Percentiles rank a stretch among this genome's conserved stretches.
Evolutionary conservation across 2,329 filamentous ascomycete genomes (phyloP).

Genomic region (Clonostachys byssicola): DNA sequence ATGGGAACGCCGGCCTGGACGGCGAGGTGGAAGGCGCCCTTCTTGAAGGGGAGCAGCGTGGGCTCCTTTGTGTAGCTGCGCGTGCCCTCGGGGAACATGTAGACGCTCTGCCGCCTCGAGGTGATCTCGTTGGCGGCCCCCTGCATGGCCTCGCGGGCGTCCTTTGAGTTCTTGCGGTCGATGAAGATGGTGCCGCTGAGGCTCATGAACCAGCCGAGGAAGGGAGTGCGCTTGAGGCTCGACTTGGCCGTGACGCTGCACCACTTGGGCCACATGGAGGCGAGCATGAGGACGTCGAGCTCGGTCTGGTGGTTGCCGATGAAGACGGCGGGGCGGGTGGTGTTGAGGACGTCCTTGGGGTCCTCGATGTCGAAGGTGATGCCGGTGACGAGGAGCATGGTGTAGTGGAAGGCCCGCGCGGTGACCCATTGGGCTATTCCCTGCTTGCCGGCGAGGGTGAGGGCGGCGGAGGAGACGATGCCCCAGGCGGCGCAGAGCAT

Average conservation of each 20-base stretch:
- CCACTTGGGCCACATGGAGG: constrained; percentile 82
- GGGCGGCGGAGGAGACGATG: constrained; percentile 65
- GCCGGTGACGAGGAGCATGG: constrained; percentile 72
- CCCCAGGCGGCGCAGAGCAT: constrained; percentile 65
- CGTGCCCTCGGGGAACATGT: constrained; percentile 90
- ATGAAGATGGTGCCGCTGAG: constrained; percentile 92
- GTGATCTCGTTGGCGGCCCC: constrained; percentile 79
- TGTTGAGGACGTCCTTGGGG: constrained; percentile 55
- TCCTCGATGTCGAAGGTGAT: constrained; percentile 75
- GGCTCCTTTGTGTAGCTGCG: constrained; percentile 83
- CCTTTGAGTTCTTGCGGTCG: constrained; percentile 79
- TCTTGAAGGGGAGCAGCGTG: constrained; percentile 90
- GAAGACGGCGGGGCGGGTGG: constrained; percentile 78
- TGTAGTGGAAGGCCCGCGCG: constrained; percentile 73
- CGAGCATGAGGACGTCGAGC: constrained; percentile 89
- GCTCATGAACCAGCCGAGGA: constrained; percentile 93
- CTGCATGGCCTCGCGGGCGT: constrained; percentile 80
- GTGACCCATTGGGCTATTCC: constrained; percentile 83
- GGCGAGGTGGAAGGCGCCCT: constrained; percentile 95
- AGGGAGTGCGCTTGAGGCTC: constrained; percentile 71
- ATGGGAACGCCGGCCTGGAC: constrained; percentile 92
- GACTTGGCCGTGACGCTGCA: constrained; percentile 93
- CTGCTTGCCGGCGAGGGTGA: constrained; percentile 68
- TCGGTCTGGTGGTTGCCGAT: constrained; percentile 96
- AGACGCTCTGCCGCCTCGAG: constrained; percentile 68